A percentile compares a stretch with the other conserved stretches of the same genome.
Evolutionary conservation across 2,329 filamentous ascomycete species (phyloP).

Genomic region (Leptographium lundbergii): DNA sequence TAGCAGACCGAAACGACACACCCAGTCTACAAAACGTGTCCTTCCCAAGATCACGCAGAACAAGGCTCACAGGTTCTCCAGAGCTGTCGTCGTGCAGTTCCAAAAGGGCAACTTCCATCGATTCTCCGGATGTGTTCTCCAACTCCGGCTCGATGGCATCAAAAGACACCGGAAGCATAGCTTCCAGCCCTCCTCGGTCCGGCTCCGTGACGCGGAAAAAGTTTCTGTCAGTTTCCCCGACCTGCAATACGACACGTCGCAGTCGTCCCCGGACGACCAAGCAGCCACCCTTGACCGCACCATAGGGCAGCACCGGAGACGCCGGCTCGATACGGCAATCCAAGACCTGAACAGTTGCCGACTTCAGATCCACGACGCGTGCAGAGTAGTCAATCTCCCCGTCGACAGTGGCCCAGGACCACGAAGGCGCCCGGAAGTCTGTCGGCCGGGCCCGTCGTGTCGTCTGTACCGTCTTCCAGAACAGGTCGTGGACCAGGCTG

Average conservation of each 20-base stretch:
- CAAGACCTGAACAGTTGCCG: background rate
- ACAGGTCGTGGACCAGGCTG: background rate
- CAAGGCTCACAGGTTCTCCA: background rate
- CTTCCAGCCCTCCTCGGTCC: background rate
- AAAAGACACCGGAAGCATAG: background rate
- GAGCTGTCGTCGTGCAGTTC: background rate
- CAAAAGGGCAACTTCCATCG: background rate
- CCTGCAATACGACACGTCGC: background rate
- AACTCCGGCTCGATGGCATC: background rate
- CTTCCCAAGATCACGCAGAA: background rate
- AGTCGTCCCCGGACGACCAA: background rate
- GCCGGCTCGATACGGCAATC: background rate
- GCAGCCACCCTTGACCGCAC: background rate
- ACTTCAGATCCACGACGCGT: background rate
- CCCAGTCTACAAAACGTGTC: background rate
- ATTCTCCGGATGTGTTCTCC: background rate
- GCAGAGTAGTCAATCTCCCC: background rate
- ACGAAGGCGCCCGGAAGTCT: background rate
- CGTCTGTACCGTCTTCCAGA: background rate
- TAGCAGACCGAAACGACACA: background rate
- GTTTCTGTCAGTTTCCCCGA: background rate
- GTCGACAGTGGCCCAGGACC: background rate
- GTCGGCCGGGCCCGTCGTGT: background rate
- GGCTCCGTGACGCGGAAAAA: background rate
- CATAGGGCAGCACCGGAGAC: background rate